A percentile compares a stretch with the other conserved stretches of the same genome.
phyloP scores from a whole-genome alignment of 805 yeast genomes.

The Barnettozyma vustinii region DNA sequence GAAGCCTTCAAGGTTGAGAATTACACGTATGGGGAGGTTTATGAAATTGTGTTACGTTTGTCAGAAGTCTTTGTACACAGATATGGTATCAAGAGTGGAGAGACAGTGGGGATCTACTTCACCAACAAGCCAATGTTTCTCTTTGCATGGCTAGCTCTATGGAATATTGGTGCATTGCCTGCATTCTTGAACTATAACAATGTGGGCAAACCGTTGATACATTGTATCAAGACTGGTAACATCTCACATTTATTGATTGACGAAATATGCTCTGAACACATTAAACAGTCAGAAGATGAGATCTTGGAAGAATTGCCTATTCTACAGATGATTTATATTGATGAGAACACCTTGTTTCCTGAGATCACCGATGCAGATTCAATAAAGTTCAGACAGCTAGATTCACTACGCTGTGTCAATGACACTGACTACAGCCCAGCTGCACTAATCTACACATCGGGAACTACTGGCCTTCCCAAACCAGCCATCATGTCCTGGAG shows the following conservation, averaged over 20 bases:
- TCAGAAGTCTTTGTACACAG: slow-evolving; percentile 59
- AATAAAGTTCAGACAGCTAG: slow-evolving; percentile 50
- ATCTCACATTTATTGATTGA: slow-evolving; percentile 67
- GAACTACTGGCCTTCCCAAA: slow-evolving; percentile 93
- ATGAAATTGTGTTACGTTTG: slow-evolving; percentile 58
- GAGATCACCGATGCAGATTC: slow-evolving; percentile 35
- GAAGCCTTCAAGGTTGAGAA: slow-evolving; percentile 54
- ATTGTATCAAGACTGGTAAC: slow-evolving; percentile 69
- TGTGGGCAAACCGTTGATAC: slow-evolving; percentile 66
- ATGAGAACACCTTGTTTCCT: slow-evolving; percentile 42
- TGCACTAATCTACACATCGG: slow-evolving; percentile 81
- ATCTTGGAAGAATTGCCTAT: slow-evolving; percentile 33
- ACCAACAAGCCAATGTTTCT: slow-evolving; percentile 82
- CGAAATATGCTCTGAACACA: slow-evolving; percentile 53
- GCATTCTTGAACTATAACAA: slow-evolving; percentile 83
- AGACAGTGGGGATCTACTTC: slow-evolving; percentile 68
- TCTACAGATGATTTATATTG: slow-evolving; percentile 42
- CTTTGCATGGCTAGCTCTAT: slow-evolving; percentile 75
- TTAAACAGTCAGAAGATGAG: slow-evolving; percentile 43
- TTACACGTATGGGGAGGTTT: slow-evolving; percentile 65
- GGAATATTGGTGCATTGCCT: slow-evolving; percentile 90
- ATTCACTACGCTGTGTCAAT: slow-evolving; percentile 50
- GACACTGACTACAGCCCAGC: slow-evolving; percentile 59
- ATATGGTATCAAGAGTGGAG: slow-evolving; percentile 59
- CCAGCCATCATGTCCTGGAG: slow-evolving; percentile 93